Conservation (phyloP, 202 grass and related monocot species). For the Bolboschoenoplectus hybrid region DNA sequence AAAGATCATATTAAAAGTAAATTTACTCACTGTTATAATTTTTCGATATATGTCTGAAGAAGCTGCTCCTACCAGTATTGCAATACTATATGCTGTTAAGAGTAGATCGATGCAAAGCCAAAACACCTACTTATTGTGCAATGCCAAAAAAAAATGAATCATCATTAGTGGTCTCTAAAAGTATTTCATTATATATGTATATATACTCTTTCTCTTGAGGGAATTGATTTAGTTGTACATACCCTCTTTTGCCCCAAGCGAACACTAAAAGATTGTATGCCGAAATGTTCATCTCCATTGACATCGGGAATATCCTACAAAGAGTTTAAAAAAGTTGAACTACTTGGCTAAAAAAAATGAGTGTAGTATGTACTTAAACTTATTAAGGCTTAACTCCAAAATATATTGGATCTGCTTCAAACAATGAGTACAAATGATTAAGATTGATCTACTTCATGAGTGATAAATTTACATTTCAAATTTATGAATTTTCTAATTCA, state of each 20-base stretch:
- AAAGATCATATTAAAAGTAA: not conserved
- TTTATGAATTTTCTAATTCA: not conserved
- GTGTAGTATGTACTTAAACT: not conserved
- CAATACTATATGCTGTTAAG: constrained; percentile 63
- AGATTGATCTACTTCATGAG: not conserved
- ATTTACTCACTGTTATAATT: constrained; percentile 53
- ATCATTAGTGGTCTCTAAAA: not conserved
- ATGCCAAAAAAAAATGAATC: not conserved
- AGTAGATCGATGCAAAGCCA: constrained; percentile 77
- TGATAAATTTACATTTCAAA: not conserved
- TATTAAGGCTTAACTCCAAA: not conserved
- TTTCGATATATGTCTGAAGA: constrained; percentile 47
- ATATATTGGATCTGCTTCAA: not conserved
- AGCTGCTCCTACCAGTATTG: constrained; percentile 64
- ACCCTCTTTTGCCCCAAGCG: constrained; percentile 61
- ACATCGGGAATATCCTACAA: constrained; percentile 88
- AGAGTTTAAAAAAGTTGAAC: not conserved
- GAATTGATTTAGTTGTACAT: constrained; percentile 32
- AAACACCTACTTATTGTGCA: constrained; percentile 50
- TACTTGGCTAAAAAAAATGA: constrained; percentile 3
- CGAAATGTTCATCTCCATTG: constrained; percentile 72
- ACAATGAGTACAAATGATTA: not conserved
- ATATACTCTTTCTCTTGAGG: not conserved
- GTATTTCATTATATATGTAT: not conserved
- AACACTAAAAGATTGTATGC: constrained; percentile 75